Evolutionary conservation across 2,329 filamentous ascomycete species (phyloP), one percentile per base, ranked within the genome.

Genomic region (Biscogniauxia marginata): DNA sequence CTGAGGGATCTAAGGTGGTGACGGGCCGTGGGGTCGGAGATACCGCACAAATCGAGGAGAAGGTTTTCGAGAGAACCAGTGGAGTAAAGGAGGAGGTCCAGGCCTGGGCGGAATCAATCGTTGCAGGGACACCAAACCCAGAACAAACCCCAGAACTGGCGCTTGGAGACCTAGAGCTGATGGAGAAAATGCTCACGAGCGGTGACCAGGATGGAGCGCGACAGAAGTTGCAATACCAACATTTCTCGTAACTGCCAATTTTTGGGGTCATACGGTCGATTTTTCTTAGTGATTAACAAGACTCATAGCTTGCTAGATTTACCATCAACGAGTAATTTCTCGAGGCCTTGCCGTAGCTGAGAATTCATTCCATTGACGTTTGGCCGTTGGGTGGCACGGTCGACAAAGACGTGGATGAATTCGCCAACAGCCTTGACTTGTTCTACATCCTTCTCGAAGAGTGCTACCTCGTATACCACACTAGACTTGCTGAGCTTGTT

Each of bases 351-450:
- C 22, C 84, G 84, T 67, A 91, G 73, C 50, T 74, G 75, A 7
- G 75, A 67, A 47, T 77, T 79, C 84, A 95, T 91, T 6, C 87
- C 90, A 21, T 79, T 75, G 23, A 77, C 73, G 21, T 79, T 82
- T n/a, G 91, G 90, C 58, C 86, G 83, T 62, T 87, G 85, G 16
- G 84, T 88, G 39, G 81, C 80, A 51, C 90, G 81, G 57, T 93
- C 85, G n/a, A 96, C 89, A 75, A 93, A 96, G 9, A 96, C 91
- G 70, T 96, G 93, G 13, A 91, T 82, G 69, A 95, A 92, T 65
- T 89, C 88, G 1, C 92, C 92, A 0, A 96, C 91, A 9, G 91
- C 91, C 69, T 89, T 91, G 8, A 95, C 90, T 19, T 82, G 77
- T 1, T 90, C 85, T 2, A 86, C 76, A 0, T 88, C 90, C 57